Base-by-base conservation (phyloP, 495 filamentous ascomycete genomes). In the Coniosporium apollinis region DNA sequence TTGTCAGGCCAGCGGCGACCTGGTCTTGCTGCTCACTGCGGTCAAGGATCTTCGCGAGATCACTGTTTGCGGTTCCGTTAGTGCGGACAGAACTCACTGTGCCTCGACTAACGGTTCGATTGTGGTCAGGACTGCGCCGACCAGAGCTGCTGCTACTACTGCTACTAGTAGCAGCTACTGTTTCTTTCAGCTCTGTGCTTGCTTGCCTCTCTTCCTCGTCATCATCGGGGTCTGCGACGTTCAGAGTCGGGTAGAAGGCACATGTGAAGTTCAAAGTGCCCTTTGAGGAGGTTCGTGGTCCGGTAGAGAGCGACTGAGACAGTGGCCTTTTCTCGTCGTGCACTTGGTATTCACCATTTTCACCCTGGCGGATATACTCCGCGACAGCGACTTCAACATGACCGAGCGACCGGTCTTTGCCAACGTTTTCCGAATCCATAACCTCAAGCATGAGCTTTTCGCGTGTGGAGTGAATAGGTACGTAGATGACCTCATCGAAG, bases 401-500 rank as follows among this genome's bases (percentile, higher is more conserved):
- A 20, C 89, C 89, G 19, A 99, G 69, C 15, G 76, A 74, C 22
- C 91, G 75, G 51, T 99, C 89, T 47, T 79, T 82, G 39, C 79
- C 78, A 38, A 93, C 62, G 33, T 71, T 82, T 58, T 99, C 89
- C 35, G 84, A 70, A 45, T 99, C 89, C 89, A 99, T 96, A 41
- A 94, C 83, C 55, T 97, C 89, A 10, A 99, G 57, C 0, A 70
- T 70, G 14, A 99, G 54, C 44, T 76, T 86, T 53, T 96, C 91
- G 21, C 78, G 75, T n/a, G 65, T 36, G 8, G 75, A 80, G 54
- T 96, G 91, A 37, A 99, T 69, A 0, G 91, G 87, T 0, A 99
- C 69, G 54, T 99, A 99, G 29, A 92, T 67, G 9, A 96, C 71
- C 54, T 99, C 91, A 48, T 99, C 84, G 79, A 80, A 99, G 21